Percentiles rank a stretch among this genome's conserved stretches.
Conservation (phyloP, 208 protist genomes). For the Naegleria fowleri region DNA sequence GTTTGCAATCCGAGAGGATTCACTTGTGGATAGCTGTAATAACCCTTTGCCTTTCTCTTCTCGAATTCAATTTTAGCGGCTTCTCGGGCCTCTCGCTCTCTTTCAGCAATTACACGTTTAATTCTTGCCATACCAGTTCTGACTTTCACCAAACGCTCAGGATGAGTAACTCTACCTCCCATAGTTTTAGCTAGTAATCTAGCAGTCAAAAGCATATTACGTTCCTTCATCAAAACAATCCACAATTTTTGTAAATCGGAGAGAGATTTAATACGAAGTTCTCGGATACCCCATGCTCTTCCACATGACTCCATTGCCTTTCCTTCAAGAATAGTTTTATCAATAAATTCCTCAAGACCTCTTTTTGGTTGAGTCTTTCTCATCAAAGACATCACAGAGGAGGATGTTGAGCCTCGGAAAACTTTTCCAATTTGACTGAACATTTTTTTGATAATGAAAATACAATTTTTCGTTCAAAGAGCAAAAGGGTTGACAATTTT, state of each 20-base stretch:
- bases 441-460: not conserved
- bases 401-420: not conserved
- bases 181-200: not conserved
- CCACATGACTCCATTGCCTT: not conserved
- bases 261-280: not conserved
- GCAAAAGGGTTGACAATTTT: no score
- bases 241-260: slow-evolving; percentile 21
- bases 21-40: not conserved
- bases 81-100: not conserved
- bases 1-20: not conserved
- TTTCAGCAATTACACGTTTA: slow-evolving; percentile 4
- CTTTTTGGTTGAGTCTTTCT: not conserved
- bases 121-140: not conserved
- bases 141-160: not conserved
- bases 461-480: no score
- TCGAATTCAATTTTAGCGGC: not conserved
- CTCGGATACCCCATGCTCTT: not conserved
- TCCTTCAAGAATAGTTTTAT: slow-evolving; percentile 17
- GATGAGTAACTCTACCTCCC: not conserved
- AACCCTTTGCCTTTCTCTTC: not conserved
- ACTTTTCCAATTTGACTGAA: not conserved
- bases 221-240: slow-evolving; percentile 18
- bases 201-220: not conserved
- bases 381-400: not conserved
- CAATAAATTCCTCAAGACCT: slow-evolving; percentile 25